phyloP scores from a whole-genome alignment of 768 basidiomycete species.

The Boletus coccyginus region DNA sequence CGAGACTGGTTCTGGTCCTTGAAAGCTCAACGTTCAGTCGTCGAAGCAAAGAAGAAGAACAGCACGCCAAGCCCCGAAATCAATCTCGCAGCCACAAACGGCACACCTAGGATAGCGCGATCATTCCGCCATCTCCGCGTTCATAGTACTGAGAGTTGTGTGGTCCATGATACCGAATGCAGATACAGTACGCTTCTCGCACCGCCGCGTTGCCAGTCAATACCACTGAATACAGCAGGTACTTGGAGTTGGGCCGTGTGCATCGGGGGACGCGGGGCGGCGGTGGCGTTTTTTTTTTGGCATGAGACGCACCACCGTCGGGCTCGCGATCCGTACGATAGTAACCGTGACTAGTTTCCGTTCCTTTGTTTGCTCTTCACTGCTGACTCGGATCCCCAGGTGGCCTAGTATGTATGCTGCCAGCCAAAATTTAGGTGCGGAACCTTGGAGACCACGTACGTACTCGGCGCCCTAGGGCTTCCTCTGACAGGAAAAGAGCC shows the following conservation, averaged over 20 bases:
- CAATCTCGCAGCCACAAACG: background rate
- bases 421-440: too few relatives aligned
- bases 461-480: too few relatives aligned
- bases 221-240: too few relatives aligned
- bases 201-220: background rate
- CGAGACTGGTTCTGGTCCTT: background rate
- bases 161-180: background rate
- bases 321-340: background rate
- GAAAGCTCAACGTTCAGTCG: background rate
- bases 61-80: background rate
- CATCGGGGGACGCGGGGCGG: background rate
- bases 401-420: too few relatives aligned
- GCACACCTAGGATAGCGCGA: background rate
- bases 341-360: too few relatives aligned
- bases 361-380: too few relatives aligned
- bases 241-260: background rate
- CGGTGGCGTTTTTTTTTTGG: background rate
- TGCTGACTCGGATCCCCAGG: too few relatives aligned
- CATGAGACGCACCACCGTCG: background rate
- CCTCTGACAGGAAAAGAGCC: too few relatives aligned
- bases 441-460: too few relatives aligned
- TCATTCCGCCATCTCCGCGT: background rate
- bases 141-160: background rate
- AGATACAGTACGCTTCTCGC: background rate
- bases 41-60: background rate